These are phyloP conservation scores for Berkeleyomyces rouxiae DNA, from an alignment of 2,329 filamentous ascomycete species.

Conservation along the genomic window DNA sequence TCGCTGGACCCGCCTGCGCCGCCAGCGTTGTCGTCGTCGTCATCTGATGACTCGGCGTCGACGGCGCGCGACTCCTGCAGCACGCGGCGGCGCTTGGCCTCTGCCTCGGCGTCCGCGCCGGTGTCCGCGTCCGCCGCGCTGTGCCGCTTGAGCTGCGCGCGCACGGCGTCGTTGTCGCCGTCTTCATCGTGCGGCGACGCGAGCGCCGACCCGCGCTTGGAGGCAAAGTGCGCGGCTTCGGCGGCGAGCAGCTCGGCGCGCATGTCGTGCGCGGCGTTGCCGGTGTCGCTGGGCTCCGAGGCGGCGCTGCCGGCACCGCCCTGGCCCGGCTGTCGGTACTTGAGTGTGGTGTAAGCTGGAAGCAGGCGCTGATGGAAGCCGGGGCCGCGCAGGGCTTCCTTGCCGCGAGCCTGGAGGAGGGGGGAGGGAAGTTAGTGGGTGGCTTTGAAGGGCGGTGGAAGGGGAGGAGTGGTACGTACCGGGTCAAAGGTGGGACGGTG, in stretches of 20 bases:
- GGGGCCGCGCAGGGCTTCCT: conserved; percentile 82
- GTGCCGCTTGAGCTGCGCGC: conserved; percentile 14
- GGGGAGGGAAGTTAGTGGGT: not conserved
- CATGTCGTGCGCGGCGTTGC: conserved; percentile 50
- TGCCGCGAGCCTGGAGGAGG: conserved; percentile 56
- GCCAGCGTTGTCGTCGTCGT: conserved; percentile 36
- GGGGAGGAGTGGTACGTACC: conserved; percentile 31
- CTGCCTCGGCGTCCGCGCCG: conserved; percentile 45
- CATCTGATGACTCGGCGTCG: conserved; percentile 57
- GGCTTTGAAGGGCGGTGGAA: conserved; percentile 13
- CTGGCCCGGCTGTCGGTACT: conserved; percentile 74
- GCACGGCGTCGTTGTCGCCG: conserved; percentile 30
- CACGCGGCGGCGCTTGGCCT: conserved; percentile 71
- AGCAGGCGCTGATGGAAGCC: conserved; percentile 94
- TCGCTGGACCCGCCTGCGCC: conserved; percentile 19
- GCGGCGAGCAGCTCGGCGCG: conserved; percentile 78
- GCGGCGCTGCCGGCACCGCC: conserved; percentile 48
- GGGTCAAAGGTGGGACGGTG: conserved; percentile 93
- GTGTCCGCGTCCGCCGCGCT: conserved; percentile 31
- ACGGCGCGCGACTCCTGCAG: conserved; percentile 77
- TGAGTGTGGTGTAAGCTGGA: conserved; percentile 83
- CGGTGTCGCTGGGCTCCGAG: conserved; percentile 29
- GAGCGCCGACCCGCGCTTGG: conserved; percentile 50
- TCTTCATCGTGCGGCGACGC: conserved; percentile 29
- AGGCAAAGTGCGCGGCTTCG: conserved; percentile 74